These are phyloP conservation scores for Aspergillus funiculosus DNA, from an alignment of 495 filamentous ascomycete species.

Conservation along the genomic window DNA sequence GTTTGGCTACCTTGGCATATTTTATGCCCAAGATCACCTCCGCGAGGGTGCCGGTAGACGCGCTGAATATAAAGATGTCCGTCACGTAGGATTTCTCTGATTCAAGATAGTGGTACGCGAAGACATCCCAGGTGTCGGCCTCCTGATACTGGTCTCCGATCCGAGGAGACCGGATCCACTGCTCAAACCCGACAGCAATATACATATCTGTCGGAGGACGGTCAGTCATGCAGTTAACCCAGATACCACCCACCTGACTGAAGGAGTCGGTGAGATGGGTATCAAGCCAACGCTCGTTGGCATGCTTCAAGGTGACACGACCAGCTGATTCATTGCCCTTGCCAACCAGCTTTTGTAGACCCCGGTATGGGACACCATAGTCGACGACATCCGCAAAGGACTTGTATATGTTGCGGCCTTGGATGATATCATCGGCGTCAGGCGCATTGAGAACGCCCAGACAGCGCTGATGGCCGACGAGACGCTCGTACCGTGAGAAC, in stretches of 20 bases:
- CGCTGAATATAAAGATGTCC: slow-evolving; percentile 48
- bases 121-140: slow-evolving; percentile 39
- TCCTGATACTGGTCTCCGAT: slow-evolving; percentile 4
- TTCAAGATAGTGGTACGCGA: slow-evolving; percentile 29
- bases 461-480: slow-evolving; percentile 34
- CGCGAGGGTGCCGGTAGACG: slow-evolving; percentile 27
- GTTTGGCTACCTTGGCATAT: slow-evolving; percentile 37
- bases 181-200: slow-evolving; percentile 41
- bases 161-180: slow-evolving; percentile 39
- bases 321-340: slow-evolving; percentile 36
- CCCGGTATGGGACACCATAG: slow-evolving; percentile 37
- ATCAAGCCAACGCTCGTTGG: slow-evolving; percentile 35
- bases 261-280: slow-evolving; percentile 30
- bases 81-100: slow-evolving; percentile 34
- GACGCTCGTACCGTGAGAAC: slow-evolving; percentile 38
- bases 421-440: slow-evolving; percentile 41
- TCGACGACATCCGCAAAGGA: slow-evolving; percentile 40
- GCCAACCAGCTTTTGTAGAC: slow-evolving; percentile 39
- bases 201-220: slow-evolving; percentile 36
- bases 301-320: slow-evolving; percentile 14
- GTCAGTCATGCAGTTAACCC: slow-evolving; percentile 46
- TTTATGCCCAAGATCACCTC: slow-evolving; percentile 47
- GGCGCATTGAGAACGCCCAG: slow-evolving; percentile 27
- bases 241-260: slow-evolving; percentile 45
- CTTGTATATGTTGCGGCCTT: slow-evolving; percentile 43